Evolutionary conservation across 2,329 filamentous ascomycete genomes (phyloP).

Genomic region (Cladophialophora immunda): DNA sequence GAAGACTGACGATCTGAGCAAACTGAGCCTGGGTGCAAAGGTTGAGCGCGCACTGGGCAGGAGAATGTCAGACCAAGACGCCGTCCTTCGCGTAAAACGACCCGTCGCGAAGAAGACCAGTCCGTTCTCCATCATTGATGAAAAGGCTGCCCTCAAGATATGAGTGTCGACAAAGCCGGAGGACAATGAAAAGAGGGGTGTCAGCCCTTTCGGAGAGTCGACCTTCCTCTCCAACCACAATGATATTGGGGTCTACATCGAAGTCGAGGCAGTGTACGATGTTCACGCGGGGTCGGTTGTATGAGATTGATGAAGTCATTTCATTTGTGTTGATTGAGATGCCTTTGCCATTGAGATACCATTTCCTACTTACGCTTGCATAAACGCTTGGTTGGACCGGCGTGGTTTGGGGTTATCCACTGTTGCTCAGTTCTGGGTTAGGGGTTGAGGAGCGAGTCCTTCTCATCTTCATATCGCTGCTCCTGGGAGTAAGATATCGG

Average conservation of each 20-base stretch:
- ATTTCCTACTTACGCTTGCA: slow-evolving; percentile 7
- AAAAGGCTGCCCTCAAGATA: slow-evolving; percentile 25
- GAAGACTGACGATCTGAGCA: slow-evolving; percentile 82
- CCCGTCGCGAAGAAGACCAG: slow-evolving; percentile 22
- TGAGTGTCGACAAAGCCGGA: not conserved
- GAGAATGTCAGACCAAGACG: slow-evolving; percentile 88
- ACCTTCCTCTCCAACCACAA: not conserved
- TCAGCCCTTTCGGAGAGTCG: not conserved
- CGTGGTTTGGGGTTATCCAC: not conserved
- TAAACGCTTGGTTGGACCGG: slow-evolving; percentile 5
- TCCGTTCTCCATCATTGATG: slow-evolving; percentile 31
- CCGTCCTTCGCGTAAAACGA: slow-evolving; percentile 48
- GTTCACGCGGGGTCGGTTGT: slow-evolving; percentile 1
- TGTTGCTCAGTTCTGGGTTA: slow-evolving; percentile 1
- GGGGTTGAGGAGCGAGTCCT: not conserved
- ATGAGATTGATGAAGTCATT: slow-evolving; percentile 8
- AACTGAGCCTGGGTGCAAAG: slow-evolving; percentile 88
- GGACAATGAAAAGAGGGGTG: not conserved
- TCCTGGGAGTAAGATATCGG: not conserved
- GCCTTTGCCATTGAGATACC: slow-evolving; percentile 7
- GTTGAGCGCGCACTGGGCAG: slow-evolving; percentile 85
- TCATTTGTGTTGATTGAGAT: slow-evolving; percentile 8
- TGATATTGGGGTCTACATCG: not conserved
- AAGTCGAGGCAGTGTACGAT: slow-evolving; percentile 7
- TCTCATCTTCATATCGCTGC: not conserved